Evolutionary conservation across 1,139 yeast species (phyloP), one percentile per base, ranked within the genome.

Genomic region (Pichia sp.): DNA sequence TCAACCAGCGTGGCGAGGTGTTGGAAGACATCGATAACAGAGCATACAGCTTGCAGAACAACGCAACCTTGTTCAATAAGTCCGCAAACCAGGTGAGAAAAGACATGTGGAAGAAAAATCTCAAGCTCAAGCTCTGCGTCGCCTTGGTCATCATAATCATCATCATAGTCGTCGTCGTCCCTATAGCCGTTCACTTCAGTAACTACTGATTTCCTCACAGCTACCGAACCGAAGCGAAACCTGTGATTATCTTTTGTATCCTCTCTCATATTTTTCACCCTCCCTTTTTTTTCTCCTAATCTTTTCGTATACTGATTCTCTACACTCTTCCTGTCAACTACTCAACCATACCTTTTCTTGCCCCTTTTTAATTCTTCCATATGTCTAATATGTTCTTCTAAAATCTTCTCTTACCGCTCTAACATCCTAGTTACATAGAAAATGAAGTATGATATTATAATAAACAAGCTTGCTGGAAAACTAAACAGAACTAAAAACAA

Each of bases 71-170:
- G 38, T 95, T 95, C 77, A 89, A 96, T 71, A 83, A 96, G 71
- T 96, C 97, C 46, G 99, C 99, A 56, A 93, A 92, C 74, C 84
- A 96, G 66, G 98, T 93, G 50, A 87, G 99, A 75, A 95, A 92
- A 73, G 96, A 91, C 70, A 93, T 93, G 98, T 93, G 99, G 99
- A 88, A 96, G 90, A 93, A 95, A 73, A 97, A 93, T 71, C 81
- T 95, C 82, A 93, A 93, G 77, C 88, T 93, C 95, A 85, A 96
- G 72, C 77, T 92, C 78, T 93, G 99, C 72, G 78, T 93, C 59
- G 87, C 90, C 58, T 79, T 88, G 47, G 95, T 88, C 47, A 78
- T 87, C 41, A 80, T 95, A 60, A 85, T 93, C 66, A 76, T 92
- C 53, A 77, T 95, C 66, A 80, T 92, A 60, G 95, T 93, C 52